These are phyloP conservation scores for Ziziphus jujuba DNA, from an alignment of 306 rosid genomes.

Conservation along the genomic window DNA sequence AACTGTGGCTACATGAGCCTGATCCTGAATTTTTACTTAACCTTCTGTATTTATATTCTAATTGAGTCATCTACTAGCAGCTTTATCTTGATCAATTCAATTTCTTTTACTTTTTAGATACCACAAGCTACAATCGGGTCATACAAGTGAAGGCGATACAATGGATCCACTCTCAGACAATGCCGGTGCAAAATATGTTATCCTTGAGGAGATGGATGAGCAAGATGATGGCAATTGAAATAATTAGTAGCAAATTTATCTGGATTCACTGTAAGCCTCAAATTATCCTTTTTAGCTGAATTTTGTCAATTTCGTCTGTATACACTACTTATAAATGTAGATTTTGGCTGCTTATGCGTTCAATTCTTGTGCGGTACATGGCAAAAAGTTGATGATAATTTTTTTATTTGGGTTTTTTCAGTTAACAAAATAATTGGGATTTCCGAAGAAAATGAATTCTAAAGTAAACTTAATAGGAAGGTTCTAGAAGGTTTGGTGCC, in stretches of 20 bases:
- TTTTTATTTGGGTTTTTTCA: not conserved
- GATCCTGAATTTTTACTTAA: not conserved
- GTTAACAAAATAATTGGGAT: not conserved
- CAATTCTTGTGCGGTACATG: not conserved
- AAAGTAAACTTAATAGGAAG: not conserved
- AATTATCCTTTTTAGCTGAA: not conserved
- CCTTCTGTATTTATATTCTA: not conserved
- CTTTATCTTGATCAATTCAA: slow-evolving; percentile 1
- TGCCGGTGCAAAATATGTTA: slow-evolving; percentile 74
- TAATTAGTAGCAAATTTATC: slow-evolving; percentile 14
- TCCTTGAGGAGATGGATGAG: slow-evolving; percentile 82
- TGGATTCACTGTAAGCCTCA: slow-evolving; percentile 38
- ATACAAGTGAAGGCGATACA: slow-evolving; percentile 36
- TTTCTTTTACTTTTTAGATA: slow-evolving; percentile 49
- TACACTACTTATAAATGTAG: not conserved
- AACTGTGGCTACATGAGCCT: not conserved
- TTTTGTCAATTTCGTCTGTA: not conserved
- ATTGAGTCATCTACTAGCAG: slow-evolving; percentile 4
- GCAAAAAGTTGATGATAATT: not conserved
- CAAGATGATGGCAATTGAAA: slow-evolving; percentile 51
- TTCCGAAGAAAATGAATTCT: not conserved
- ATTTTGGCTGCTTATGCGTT: slow-evolving; percentile 2
- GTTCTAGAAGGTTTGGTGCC: no score
- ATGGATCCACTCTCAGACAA: slow-evolving; percentile 34
- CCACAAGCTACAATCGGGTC: slow-evolving; percentile 61